Evolutionary conservation across 2,329 filamentous ascomycete species (phyloP).

Genomic region (Aspergillus unguis): DNA sequence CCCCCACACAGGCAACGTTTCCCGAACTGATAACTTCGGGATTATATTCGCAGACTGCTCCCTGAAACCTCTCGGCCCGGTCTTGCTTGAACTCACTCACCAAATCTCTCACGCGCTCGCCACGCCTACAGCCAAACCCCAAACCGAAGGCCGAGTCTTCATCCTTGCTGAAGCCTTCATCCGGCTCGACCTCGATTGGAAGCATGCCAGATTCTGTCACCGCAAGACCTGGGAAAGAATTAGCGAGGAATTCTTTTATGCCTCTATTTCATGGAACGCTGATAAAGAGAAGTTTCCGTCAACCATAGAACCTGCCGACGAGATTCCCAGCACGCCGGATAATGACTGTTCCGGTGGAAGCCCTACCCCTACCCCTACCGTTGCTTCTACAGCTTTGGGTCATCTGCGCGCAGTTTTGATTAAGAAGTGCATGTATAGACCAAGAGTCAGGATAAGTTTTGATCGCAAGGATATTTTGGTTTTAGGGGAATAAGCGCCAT

Average conservation of each 20-base stretch:
- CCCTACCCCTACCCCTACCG: not conserved
- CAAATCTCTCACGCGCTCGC: conserved; percentile 14
- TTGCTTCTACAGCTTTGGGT: not conserved
- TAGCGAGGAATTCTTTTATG: conserved; percentile 30
- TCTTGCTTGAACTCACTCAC: conserved; percentile 24
- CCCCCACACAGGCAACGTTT: too few relatives aligned
- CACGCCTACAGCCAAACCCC: not conserved
- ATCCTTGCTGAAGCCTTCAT: conserved; percentile 31
- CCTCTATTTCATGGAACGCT: conserved; percentile 30
- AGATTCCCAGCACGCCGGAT: conserved; percentile 7
- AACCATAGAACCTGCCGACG: not conserved
- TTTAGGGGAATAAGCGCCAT: conserved; percentile 18
- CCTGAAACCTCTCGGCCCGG: conserved; percentile 19
- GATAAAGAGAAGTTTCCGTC: not conserved
- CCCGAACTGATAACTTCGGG: conserved; percentile 24
- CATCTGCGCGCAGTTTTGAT: not conserved
- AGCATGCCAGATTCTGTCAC: conserved; percentile 23
- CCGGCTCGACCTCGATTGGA: conserved; percentile 10
- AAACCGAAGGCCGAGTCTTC: conserved; percentile 29
- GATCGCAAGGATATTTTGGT: conserved; percentile 23
- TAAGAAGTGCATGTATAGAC: not conserved
- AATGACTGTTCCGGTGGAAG: not conserved
- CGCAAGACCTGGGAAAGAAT: conserved; percentile 28
- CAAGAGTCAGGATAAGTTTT: conserved; percentile 24
- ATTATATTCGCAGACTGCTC: conserved; percentile 28